Evolutionary conservation across 2,329 filamentous ascomycete genomes (phyloP), one percentile per base, ranked within the genome.

Genomic region (Lasiodiplodia sp.): DNA sequence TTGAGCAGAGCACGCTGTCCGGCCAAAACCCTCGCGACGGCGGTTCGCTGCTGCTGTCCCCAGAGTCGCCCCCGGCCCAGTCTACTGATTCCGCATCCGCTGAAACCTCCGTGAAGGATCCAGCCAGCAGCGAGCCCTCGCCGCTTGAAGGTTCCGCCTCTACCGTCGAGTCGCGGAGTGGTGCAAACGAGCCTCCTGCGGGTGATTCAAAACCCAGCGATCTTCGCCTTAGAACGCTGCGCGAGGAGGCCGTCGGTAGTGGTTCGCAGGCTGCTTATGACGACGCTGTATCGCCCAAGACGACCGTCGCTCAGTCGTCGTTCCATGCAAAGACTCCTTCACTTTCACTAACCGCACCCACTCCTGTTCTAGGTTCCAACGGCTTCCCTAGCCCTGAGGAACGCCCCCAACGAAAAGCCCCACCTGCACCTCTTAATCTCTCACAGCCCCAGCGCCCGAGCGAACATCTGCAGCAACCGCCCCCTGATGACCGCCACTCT

Each of bases 361-460:
- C 80, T 31, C 79, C 80, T 21, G 71, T 77, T 7, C 67, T 80
- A 44, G 78, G 79, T 52, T 73, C 77, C 31, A 75, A 76, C 66
- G 75, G 75, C 16, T 80, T 81, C 70, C 76, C 79, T 12, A 72
- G 77, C 28, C 77, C 78, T 62, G 69, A 52, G 47, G 72, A 73
- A 34, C 72, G 71, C 65, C 77, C 91, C 16, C 87, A 88, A 62
- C 88, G 94, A 69, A 97, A 97, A 78, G 88, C 91, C 6, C 94
- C 94, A 2, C 95, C 95, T 57, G 92, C 93, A 14, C 94, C 95
- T 2, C 80, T 98, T 66, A 90, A 94, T 75, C 84, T 98, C 28
- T 86, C 85, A 25, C 81, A 81, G 70, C 77, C 77, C 21, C 78
- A 80, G 12, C 78, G 75, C 55, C 74, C 82, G 44, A 82, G 80